A percentile compares a stretch with the other conserved stretches of the same genome.
phyloP scores from a whole-genome alignment of 2,329 filamentous ascomycete genomes.

The Fusarium acutatum region DNA sequence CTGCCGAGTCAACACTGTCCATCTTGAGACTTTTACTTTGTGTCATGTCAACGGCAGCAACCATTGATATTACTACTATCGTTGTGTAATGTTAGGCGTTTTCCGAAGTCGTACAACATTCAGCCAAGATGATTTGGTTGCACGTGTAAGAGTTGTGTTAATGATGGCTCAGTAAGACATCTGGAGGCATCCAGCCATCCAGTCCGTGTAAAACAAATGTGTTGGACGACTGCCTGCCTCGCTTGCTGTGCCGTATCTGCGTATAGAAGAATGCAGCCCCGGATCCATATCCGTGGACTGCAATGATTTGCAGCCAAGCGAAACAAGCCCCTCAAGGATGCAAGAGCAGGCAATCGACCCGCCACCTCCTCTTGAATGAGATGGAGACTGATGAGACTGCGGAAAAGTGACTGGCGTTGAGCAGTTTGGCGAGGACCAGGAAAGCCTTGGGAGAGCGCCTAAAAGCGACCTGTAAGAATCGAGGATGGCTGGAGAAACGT shows the following conservation, averaged over 20 bases:
- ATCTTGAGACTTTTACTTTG: not conserved
- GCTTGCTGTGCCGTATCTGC: constrained; percentile 11
- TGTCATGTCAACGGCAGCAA: not conserved
- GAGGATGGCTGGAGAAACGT: constrained; percentile 18
- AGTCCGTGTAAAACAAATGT: not conserved
- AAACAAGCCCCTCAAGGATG: constrained; percentile 22
- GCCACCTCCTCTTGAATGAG: constrained; percentile 2
- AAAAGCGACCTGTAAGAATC: constrained; percentile 9
- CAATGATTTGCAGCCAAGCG: constrained; percentile 38
- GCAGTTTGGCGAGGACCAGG: constrained; percentile 15
- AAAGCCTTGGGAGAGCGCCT: constrained; percentile 15
- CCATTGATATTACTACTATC: not conserved
- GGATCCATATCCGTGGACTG: constrained; percentile 17
- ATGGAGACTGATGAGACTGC: not conserved
- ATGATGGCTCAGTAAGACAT: not conserved
- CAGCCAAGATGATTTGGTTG: not conserved
- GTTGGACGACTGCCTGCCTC: constrained; percentile 2
- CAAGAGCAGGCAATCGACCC: constrained; percentile 10
- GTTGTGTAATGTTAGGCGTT: not conserved
- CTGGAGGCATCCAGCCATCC: not conserved
- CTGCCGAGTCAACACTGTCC: not conserved
- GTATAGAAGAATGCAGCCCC: constrained; percentile 13
- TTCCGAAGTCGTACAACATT: not conserved
- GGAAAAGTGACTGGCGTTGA: not conserved
- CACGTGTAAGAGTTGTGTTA: not conserved